Conservation (phyloP, 768 basidiomycete species). For the Chalciporus pseudorubinellus region DNA sequence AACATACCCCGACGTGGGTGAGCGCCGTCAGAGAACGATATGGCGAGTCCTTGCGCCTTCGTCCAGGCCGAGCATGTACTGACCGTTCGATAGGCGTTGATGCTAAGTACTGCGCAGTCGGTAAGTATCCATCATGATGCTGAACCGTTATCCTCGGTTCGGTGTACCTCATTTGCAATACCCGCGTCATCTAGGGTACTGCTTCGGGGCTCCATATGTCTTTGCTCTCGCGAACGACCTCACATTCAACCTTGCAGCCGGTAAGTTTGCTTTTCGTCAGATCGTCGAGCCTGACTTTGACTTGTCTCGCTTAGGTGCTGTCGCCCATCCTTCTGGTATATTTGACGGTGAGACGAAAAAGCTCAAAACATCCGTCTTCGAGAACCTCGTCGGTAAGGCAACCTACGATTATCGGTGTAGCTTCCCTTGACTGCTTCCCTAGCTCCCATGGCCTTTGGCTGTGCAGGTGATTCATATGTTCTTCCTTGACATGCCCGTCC, state of each 20-base stretch:
- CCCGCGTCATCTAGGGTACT: slow-evolving; percentile 43
- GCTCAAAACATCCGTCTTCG: slow-evolving; percentile 48
- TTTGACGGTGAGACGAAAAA: slow-evolving; percentile 13
- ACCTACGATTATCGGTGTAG: too few species aligned
- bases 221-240: slow-evolving; percentile 47
- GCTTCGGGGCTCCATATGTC: slow-evolving; percentile 54
- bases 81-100: slow-evolving; percentile 18
- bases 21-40: slow-evolving; percentile 47
- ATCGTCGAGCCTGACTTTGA: neutral
- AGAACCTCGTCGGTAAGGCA: slow-evolving; percentile 44
- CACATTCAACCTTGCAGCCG: slow-evolving; percentile 39
- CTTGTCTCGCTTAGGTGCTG: slow-evolving; percentile 39
- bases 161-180: neutral
- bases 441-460: slow-evolving; percentile 56
- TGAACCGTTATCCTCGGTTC: neutral
- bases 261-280: slow-evolving; percentile 26
- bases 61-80: slow-evolving; percentile 9
- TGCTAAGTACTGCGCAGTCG: slow-evolving; percentile 45
- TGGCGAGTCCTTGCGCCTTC: slow-evolving; percentile 32
- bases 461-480: slow-evolving; percentile 44
- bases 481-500: neutral
- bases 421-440: neutral
- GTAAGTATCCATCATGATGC: slow-evolving; percentile 20
- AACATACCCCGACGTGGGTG: slow-evolving; percentile 50
- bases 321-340: slow-evolving; percentile 49